Evolutionary conservation across 2,329 filamentous ascomycete genomes (phyloP), one percentile per base, ranked within the genome.

Genomic region (Gremmenia infestans): DNA sequence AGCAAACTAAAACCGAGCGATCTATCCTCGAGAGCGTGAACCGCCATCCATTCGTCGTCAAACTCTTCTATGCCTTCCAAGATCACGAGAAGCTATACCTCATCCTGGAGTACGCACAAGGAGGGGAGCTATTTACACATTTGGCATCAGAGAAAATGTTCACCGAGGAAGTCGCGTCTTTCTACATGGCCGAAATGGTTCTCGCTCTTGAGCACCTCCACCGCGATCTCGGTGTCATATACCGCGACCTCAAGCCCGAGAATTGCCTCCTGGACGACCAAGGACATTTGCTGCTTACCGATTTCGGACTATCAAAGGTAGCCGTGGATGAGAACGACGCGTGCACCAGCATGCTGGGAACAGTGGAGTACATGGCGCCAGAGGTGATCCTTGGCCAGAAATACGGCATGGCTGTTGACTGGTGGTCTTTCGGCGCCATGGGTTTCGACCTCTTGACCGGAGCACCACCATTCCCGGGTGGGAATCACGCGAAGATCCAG

Each of bases 161-260:
- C 65, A 81, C 88, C 14, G 93, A 97, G 73, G 81, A 89, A 15
- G 88, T 88, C 2, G 89, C 93, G 0, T 90, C 92, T 1, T 99
- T 97, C 73, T 99, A 99, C 80, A 96, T 97, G 89, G 95, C 91
- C 0, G 92, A 99, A 75, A 95, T 99, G 85, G 85, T 96, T 4
- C 83, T 99, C 23, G 95, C 94, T 32, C 82, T 99, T 48, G 90
- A 93, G 39, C 92, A 99, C 72, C 81, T 99, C 25, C 94, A 99
- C 74, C 86, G 89, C 64, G 91, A 88, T 60, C 84, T 97, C 22
- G 93, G 94, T 15, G 92, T 99, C 50, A 87, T 99, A 61, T 99
- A 99, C 73, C 89, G 94, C 59, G 94, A 99, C 70, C 80, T 99
- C 57, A 99, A 99, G 77, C 94, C 94, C 0, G 94, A 99, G 73